Percentiles rank a stretch among this genome's conserved stretches.
Evolutionary conservation across 108 stramenopile genomes (phyloP).

Genomic region (Craspedostauros australis): DNA sequence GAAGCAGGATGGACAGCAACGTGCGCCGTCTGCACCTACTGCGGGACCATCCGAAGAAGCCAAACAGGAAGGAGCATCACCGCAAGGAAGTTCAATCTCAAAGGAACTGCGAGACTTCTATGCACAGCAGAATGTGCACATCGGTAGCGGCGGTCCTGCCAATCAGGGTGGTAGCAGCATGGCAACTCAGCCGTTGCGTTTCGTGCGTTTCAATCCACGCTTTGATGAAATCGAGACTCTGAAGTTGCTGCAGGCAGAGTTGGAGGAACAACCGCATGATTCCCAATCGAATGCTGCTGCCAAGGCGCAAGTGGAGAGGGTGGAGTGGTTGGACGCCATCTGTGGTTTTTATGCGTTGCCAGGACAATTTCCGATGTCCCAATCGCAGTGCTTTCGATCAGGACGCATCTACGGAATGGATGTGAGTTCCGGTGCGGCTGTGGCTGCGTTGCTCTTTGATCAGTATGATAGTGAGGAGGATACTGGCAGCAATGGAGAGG

Average conservation of each 20-base stretch:
- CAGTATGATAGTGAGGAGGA: slow-evolving; percentile 23
- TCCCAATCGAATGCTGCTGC: background rate
- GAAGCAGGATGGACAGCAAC: too few relatives aligned
- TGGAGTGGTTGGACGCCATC: slow-evolving; percentile 49
- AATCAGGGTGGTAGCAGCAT: background rate
- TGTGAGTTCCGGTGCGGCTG: slow-evolving; percentile 82
- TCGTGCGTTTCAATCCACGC: slow-evolving; percentile 67
- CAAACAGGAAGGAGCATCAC: too few relatives aligned
- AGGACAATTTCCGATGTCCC: slow-evolving; percentile 41
- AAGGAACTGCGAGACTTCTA: slow-evolving; percentile 32
- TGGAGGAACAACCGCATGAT: background rate
- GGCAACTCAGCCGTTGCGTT: slow-evolving; percentile 13
- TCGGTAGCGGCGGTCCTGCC: background rate
- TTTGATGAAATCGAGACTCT: slow-evolving; percentile 54
- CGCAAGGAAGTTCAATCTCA: too few relatives aligned
- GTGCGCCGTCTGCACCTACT: too few relatives aligned
- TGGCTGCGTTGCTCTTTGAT: slow-evolving; percentile 56
- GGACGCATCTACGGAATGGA: slow-evolving; percentile 88
- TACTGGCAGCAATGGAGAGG: background rate
- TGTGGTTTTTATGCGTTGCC: slow-evolving; percentile 71
- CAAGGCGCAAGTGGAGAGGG: background rate
- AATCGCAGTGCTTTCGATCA: slow-evolving; percentile 50
- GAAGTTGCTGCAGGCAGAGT: slow-evolving; percentile 17
- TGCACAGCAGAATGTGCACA: slow-evolving; percentile 20
- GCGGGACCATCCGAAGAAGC: too few relatives aligned